phyloP scores from a whole-genome alignment of 2,329 filamentous ascomycete species.

The Coniochaeta sp. region DNA sequence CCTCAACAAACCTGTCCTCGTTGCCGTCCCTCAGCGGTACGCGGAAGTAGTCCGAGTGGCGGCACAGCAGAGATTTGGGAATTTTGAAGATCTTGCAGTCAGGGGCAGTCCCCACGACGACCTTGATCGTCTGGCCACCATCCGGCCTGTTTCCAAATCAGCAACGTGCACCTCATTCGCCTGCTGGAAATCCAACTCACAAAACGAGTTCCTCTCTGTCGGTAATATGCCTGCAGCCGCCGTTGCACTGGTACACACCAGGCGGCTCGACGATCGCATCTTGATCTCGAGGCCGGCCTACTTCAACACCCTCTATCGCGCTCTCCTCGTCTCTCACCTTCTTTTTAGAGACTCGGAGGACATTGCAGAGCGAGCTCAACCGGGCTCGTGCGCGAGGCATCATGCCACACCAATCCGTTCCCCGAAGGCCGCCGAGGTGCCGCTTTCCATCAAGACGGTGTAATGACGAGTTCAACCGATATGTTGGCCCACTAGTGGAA shows the following conservation, averaged over 20 bases:
- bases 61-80: constrained; percentile 7
- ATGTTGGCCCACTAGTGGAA: neutral
- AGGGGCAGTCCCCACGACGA: neutral
- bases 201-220: neutral
- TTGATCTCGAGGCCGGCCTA: neutral
- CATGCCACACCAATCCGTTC: neutral
- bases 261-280: neutral
- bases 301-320: neutral
- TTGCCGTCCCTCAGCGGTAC: constrained; percentile 1
- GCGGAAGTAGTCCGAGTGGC: constrained; percentile 6
- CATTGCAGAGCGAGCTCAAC: neutral
- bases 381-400: neutral
- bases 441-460: neutral
- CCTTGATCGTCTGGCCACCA: neutral
- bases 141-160: neutral
- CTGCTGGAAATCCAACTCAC: neutral
- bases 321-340: neutral
- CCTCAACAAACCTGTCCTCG: constrained; percentile 3
- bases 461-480: neutral
- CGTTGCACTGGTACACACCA: neutral
- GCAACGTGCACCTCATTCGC: neutral
- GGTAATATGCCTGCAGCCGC: neutral
- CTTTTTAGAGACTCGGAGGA: neutral
- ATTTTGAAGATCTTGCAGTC: constrained; percentile 5
- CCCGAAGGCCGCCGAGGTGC: neutral